A percentile compares a stretch with the other conserved stretches of the same genome.
Conservation (phyloP, 2,329 filamentous ascomycete genomes). For the Sphaerulina populicola region DNA sequence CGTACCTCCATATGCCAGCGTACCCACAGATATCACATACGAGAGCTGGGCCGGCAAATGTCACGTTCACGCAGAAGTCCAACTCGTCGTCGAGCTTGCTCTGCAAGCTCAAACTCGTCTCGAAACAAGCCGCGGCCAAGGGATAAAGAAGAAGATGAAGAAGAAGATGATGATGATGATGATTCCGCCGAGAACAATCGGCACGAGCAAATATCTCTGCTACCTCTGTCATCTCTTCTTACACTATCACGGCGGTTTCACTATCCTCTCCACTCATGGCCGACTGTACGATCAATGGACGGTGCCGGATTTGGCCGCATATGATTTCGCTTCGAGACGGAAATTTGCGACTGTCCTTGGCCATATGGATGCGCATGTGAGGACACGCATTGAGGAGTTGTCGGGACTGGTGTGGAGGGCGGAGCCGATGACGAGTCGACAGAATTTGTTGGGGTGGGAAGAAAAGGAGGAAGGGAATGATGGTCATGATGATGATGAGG, state of each 20-base stretch:
- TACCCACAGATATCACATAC: slow-evolving; percentile 10
- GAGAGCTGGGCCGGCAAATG: slow-evolving; percentile 13
- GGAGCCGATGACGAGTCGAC: slow-evolving; percentile 16
- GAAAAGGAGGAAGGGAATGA: neutral
- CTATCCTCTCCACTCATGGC: slow-evolving; percentile 7
- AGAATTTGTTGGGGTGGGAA: slow-evolving; percentile 8
- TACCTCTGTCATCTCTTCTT: slow-evolving; percentile 14
- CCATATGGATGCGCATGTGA: slow-evolving; percentile 2
- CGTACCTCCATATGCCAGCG: slow-evolving; percentile 5
- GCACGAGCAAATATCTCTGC: slow-evolving; percentile 17
- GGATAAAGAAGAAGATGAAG: too few relatives aligned
- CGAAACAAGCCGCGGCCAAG: neutral
- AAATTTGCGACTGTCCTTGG: slow-evolving; percentile 2
- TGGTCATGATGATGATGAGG: too few relatives aligned
- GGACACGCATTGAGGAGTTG: neutral
- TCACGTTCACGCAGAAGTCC: slow-evolving; percentile 15
- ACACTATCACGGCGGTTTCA: slow-evolving; percentile 5
- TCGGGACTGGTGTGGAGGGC: slow-evolving; percentile 7
- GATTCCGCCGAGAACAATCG: slow-evolving; percentile 7
- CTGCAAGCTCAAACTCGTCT: neutral
- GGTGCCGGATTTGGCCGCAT: slow-evolving; percentile 11
- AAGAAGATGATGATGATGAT: too few relatives aligned
- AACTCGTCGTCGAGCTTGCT: slow-evolving; percentile 9
- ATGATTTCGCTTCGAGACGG: neutral
- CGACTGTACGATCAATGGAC: slow-evolving; percentile 15